Conservation (phyloP, 306 rosid species). For the Cucumis hystrix region DNA sequence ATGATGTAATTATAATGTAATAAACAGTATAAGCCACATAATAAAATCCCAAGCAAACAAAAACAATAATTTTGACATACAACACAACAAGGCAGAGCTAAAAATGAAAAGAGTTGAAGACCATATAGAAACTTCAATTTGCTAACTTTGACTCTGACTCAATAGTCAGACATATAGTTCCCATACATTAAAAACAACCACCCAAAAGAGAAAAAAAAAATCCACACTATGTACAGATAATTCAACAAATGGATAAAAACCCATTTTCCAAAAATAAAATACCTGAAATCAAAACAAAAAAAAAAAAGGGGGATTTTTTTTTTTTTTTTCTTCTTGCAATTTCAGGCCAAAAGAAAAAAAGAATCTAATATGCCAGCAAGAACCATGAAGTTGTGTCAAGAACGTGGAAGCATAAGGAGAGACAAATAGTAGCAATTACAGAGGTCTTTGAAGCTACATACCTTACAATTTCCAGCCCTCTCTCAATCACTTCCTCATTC, state of each 20-base stretch:
- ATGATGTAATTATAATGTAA: no score
- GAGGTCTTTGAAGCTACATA: slow-evolving; percentile 39
- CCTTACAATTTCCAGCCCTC: slow-evolving; percentile 34
- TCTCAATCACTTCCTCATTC: slow-evolving; percentile 36
- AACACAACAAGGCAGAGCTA: no score
- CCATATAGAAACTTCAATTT: neutral
- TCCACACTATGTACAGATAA: neutral
- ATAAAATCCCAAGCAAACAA: no score
- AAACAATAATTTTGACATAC: no score
- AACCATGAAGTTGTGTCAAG: slow-evolving; percentile 39
- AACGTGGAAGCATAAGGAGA: slow-evolving; percentile 44
- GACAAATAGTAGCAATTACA: slow-evolving; percentile 36
- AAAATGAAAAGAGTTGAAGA: neutral
- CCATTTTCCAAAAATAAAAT: neutral
- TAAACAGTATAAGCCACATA: no score
- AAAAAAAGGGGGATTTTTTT: no score
- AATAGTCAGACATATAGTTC: no score
- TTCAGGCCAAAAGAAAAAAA: neutral
- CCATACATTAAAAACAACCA: no score
- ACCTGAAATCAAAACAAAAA: no score
- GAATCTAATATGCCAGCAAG: slow-evolving; percentile 29
- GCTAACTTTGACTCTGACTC: neutral
- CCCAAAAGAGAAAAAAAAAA: no score
- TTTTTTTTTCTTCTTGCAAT: neutral
- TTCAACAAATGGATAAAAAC: neutral